Evolutionary conservation across 108 stramenopile genomes (phyloP).

Genomic region (Skeletonema grethae): DNA sequence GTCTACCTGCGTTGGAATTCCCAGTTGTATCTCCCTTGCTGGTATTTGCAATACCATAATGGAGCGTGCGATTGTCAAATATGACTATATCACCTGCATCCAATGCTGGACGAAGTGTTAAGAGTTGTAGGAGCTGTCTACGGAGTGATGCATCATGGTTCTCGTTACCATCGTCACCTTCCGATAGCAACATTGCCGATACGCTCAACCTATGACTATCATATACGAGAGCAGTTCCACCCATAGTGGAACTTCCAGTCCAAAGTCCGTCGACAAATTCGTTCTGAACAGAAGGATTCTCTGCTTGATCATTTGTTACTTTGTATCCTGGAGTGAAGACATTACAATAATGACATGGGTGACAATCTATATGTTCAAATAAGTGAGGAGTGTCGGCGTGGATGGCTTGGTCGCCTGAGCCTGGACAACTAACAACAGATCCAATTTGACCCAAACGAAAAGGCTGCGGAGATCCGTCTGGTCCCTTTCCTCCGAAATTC

Average conservation of each 20-base stretch:
- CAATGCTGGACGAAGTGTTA: conserved; percentile 73
- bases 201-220: conserved; percentile 72
- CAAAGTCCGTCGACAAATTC: conserved; percentile 47
- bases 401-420: conserved; percentile 80
- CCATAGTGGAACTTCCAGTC: conserved; percentile 57
- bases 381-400: conserved; percentile 91
- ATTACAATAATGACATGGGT: conserved; percentile 88
- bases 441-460: conserved; percentile 77
- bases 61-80: conserved; percentile 84
- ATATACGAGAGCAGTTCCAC: conserved; percentile 82
- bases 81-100: conserved; percentile 81
- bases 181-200: conserved; percentile 51
- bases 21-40: conserved; percentile 34
- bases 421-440: conserved; percentile 82
- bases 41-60: conserved; percentile 85
- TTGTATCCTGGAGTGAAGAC: conserved; percentile 67
- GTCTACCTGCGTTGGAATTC: conserved; percentile 39
- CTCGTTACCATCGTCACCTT: conserved; percentile 13
- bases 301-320: conserved; percentile 14
- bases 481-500: conserved; percentile 86
- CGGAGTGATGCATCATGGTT: conserved; percentile 10
- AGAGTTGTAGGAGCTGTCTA: conserved; percentile 38
- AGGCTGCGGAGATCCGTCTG: conserved; percentile 77
- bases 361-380: conserved; percentile 66
- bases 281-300: conserved; percentile 21